Base-by-base conservation (phyloP, 495 filamentous ascomycete genomes). In the Penicillium cinerascens region DNA sequence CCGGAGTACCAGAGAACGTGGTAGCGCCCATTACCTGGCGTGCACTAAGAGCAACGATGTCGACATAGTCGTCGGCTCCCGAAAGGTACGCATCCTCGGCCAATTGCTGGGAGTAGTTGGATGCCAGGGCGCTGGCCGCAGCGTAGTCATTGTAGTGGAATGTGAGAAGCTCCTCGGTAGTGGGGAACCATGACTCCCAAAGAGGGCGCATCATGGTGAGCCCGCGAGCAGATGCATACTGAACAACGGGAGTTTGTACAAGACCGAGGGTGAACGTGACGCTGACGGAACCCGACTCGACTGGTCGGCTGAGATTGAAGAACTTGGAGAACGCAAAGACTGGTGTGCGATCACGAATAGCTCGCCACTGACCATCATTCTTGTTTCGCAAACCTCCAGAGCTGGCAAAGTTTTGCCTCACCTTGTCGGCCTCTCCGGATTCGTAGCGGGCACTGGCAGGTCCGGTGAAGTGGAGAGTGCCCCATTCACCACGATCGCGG, bases 21-120 rank as follows among this genome's bases (percentile, higher is more conserved):
- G 89, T 95, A 2, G 90, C 92, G 3, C 92, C 92, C 66, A 97
- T 79, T 11, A 92, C 88, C 67, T 97, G 92, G 15, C 92, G 87
- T n/a, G 92, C 92, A 26, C 85, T 87, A 25, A 97, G 80, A 2
- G 88, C 87, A 10, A 92, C 85, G 44, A 97, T 95, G 58, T 96
- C 92, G 33, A 85, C 86, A 45, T 76, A 76, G 48, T 75, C 72
- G 36, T 74, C 64, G 0, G 73, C 73, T 3, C 73, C 73, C 0
- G 73, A 77, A 21, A 78, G 72, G 47, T 78, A 82, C 0, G 91
- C 91, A 73, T 96, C 92, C 25, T 73, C 61, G n/a, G 85, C 83
- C 21, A 97, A 71, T 49, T 91, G 84, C 9, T 78, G 67, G 0
- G 91, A 92, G 65, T 95, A 96, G 55, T 92, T 88, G n/a, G 70